Conservation (phyloP, 1,284 basidiomycete genomes). For the Xerocomus amazonicus region DNA sequence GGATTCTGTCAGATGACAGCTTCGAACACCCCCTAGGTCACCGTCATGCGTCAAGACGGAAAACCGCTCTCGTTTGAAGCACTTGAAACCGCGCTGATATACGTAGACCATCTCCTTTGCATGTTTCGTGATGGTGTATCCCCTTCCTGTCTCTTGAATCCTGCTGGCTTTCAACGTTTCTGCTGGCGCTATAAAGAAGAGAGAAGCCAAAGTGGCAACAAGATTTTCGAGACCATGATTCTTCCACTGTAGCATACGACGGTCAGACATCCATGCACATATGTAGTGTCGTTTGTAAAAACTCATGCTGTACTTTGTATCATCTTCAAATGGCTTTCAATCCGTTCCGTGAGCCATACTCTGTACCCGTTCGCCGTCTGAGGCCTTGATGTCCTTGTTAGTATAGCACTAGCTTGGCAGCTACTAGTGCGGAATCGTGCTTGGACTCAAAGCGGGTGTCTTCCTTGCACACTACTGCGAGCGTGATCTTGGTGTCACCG, state of each 20-base stretch:
- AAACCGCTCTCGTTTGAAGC: slow-evolving; percentile 24
- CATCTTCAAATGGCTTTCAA: not conserved
- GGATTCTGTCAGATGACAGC: not conserved
- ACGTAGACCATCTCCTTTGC: slow-evolving; percentile 21
- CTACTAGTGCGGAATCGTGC: too few relatives aligned
- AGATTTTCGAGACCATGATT: slow-evolving; percentile 10
- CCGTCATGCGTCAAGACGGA: slow-evolving; percentile 25
- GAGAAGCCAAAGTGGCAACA: slow-evolving; percentile 5
- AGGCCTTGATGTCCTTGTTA: too few relatives aligned
- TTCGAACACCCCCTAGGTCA: slow-evolving; percentile 16
- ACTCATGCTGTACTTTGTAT: not conserved
- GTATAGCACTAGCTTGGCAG: too few relatives aligned
- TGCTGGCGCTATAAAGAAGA: slow-evolving; percentile 24
- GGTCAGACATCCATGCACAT: not conserved
- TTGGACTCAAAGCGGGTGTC: too few relatives aligned
- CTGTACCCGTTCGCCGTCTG: too few relatives aligned
- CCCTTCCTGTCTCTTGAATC: slow-evolving; percentile 15
- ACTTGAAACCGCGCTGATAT: slow-evolving; percentile 26
- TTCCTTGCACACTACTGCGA: too few relatives aligned
- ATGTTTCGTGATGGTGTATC: slow-evolving; percentile 19
- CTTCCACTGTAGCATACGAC: slow-evolving; percentile 13
- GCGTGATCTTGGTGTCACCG: too few relatives aligned
- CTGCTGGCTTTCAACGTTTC: slow-evolving; percentile 23
- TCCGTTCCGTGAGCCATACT: too few relatives aligned
- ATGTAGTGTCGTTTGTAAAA: not conserved